Evolutionary conservation across 495 filamentous ascomycete species (phyloP), one percentile per base, ranked within the genome.

Genomic region (Neurospora sublineolata): DNA sequence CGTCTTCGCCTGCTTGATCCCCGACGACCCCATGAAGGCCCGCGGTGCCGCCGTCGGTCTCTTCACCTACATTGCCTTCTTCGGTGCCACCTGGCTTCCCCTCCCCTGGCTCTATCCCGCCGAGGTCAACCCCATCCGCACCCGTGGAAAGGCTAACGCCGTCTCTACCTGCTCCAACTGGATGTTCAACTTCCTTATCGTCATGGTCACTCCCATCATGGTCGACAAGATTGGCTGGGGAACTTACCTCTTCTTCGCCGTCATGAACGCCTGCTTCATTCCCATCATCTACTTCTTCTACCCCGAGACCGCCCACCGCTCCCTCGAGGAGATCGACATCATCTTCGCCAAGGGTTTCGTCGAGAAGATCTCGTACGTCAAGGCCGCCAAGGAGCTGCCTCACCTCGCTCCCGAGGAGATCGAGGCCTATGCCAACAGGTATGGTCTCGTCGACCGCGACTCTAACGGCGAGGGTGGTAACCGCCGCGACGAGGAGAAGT

Each of bases 201-300:
- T 94, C 71, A 92, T 93, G 91, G 87, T 93, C 70, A 92, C 91
- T 0, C 92, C 92, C 0, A 86, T 92, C 68, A 90, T 93, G 87
- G 80, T 93, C 36, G 74, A 81, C 60, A 82, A 84, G 69, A 92
- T 93, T 70, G 78, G 84, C 68, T 94, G 91, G 91, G 87, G 89
- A 11, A 92, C 90, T 0, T 94, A 94, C 78, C 84, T 93, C 41
- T 91, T 94, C 86, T 94, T 93, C 77, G 91, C 90, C 7, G 79
- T 82, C 41, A 81, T 91, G 74, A 94, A 94, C 80, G 88, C 85
- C 68, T 80, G 80, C 74, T 92, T 93, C 84, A 78, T 94, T 20
- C 91, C 92, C 1, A 77, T 90, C 72, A 90, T 94, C 80, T 92
- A 86, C 80, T 88, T 93, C 81, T 91, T 90, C 82, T 93, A 92